Conservation (phyloP, 768 basidiomycete species). For the Collybia sordida region DNA sequence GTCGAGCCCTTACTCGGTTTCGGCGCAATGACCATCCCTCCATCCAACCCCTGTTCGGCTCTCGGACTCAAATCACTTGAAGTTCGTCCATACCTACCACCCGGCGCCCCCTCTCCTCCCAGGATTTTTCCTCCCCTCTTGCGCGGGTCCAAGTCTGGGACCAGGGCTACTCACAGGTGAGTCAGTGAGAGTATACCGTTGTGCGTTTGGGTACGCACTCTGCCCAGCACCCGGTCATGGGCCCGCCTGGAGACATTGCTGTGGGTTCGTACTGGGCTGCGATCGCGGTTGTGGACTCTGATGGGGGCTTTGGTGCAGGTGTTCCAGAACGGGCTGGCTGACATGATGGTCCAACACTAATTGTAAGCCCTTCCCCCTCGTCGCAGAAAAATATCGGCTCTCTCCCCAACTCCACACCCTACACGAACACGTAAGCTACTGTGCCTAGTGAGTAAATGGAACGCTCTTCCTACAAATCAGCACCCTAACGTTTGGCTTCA, state of each 20-base stretch:
- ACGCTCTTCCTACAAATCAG: no score
- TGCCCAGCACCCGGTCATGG: constrained; percentile 11
- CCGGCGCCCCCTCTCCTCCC: constrained; percentile 8
- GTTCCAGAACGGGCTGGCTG: neutral
- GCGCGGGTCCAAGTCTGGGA: constrained; percentile 11
- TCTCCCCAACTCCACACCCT: no score
- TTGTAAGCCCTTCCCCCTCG: no score
- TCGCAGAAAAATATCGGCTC: no score
- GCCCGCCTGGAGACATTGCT: constrained; percentile 2
- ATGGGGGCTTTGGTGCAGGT: neutral
- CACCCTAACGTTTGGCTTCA: no score
- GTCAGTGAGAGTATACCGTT: constrained; percentile 51
- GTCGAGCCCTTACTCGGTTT: constrained; percentile 45
- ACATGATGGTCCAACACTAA: no score
- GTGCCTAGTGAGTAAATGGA: no score
- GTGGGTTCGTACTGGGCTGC: constrained; percentile 2
- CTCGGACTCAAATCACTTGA: no score
- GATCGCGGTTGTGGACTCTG: neutral
- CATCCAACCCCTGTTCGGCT: constrained; percentile 16
- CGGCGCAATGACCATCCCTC: constrained; percentile 19
- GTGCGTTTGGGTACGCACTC: constrained; percentile 25
- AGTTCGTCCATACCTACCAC: no score
- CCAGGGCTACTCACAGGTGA: constrained; percentile 24
- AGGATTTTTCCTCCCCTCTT: constrained; percentile 15
- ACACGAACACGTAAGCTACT: no score